These are phyloP conservation scores for Hericium rajendrae DNA, from an alignment of 768 basidiomycete species.

Conservation along the genomic window DNA sequence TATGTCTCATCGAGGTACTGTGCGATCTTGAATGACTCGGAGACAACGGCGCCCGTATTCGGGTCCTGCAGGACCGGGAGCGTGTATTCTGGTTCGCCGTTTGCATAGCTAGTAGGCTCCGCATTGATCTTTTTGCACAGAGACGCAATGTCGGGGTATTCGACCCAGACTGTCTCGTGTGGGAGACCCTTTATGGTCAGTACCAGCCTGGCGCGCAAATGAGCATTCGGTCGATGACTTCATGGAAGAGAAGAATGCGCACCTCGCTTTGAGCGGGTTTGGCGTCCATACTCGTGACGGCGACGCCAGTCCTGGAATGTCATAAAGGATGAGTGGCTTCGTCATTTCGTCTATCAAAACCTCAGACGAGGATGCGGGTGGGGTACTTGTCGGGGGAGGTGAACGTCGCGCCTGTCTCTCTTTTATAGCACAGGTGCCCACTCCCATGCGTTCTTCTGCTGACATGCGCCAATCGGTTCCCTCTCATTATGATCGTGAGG, in stretches of 20 bases:
- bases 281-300: constrained; percentile 12
- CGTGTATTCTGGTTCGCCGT: constrained; percentile 15
- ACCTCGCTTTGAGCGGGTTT: constrained; percentile 15
- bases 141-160: constrained; percentile 13
- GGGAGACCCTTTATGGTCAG: constrained; percentile 10
- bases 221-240: neutral
- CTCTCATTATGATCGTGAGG: too few species aligned
- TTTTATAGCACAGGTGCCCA: too few species aligned
- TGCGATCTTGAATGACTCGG: constrained; percentile 29
- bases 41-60: constrained; percentile 15
- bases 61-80: constrained; percentile 16
- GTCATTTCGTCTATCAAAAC: neutral
- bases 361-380: neutral
- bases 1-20: neutral
- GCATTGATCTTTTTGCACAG: constrained; percentile 4
- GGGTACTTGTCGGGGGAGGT: too few species aligned
- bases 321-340: constrained; percentile 10
- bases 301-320: constrained; percentile 6
- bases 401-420: too few species aligned
- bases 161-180: constrained; percentile 12
- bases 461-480: too few species aligned
- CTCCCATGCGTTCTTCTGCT: too few species aligned
- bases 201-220: neutral
- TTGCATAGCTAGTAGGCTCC: constrained; percentile 20
- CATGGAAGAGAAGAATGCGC: neutral